A percentile compares a stretch with the other conserved stretches of the same genome.
These are phyloP conservation scores for Delitschia confertaspora DNA, from an alignment of 495 filamentous ascomycete species.

Conservation along the genomic window DNA sequence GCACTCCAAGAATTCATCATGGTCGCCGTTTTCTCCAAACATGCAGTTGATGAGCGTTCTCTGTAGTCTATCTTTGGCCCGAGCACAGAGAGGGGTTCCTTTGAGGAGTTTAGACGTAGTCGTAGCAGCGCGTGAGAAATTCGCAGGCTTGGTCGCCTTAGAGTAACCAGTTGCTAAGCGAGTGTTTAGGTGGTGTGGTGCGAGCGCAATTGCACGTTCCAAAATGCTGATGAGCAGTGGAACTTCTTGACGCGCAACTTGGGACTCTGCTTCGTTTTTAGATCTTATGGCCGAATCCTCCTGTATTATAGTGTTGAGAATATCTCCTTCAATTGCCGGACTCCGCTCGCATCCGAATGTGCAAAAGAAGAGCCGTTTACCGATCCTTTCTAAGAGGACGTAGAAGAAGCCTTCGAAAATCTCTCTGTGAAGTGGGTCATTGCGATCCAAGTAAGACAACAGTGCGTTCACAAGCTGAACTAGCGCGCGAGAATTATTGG, in stretches of 20 bases:
- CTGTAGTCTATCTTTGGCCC: slow-evolving; percentile 32
- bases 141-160: neutral
- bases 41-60: slow-evolving; percentile 32
- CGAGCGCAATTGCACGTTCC: slow-evolving; percentile 27
- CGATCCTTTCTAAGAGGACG: slow-evolving; percentile 27
- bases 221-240: slow-evolving; percentile 29
- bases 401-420: slow-evolving; percentile 35
- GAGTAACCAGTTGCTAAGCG: slow-evolving; percentile 1
- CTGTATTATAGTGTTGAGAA: slow-evolving; percentile 2
- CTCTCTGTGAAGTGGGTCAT: slow-evolving; percentile 18
- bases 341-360: slow-evolving; percentile 26
- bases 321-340: slow-evolving; percentile 24
- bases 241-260: slow-evolving; percentile 24
- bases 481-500: slow-evolving; percentile 1
- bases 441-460: slow-evolving; percentile 15
- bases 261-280: slow-evolving; percentile 5
- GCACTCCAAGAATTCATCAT: slow-evolving; percentile 28
- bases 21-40: slow-evolving; percentile 24
- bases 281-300: neutral
- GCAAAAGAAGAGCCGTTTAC: slow-evolving; percentile 24
- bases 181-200: slow-evolving; percentile 27
- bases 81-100: slow-evolving; percentile 11
- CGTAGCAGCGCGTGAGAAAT: neutral
- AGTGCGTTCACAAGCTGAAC: slow-evolving; percentile 15
- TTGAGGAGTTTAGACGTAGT: neutral